A percentile compares a stretch with the other conserved stretches of the same genome.
Evolutionary conservation across 768 basidiomycete genomes (phyloP).

Genomic region (Termitomyces sp.): DNA sequence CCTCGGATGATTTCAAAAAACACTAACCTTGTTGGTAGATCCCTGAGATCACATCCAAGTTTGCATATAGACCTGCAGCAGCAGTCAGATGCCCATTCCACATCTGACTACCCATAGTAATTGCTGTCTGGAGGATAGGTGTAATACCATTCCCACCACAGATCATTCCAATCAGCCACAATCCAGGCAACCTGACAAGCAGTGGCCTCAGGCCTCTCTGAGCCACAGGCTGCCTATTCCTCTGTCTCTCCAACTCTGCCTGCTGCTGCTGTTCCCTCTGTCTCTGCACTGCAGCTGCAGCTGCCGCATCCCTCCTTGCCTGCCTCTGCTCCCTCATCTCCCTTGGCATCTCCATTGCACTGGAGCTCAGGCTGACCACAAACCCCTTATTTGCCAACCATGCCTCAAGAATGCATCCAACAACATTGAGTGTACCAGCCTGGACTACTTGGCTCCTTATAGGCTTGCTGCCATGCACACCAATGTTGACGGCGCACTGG

Average conservation of each 20-base stretch:
- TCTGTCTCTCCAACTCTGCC: slow-evolving; percentile 56
- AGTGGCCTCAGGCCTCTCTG: slow-evolving; percentile 10
- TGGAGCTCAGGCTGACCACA: slow-evolving; percentile 76
- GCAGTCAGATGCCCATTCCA: no score
- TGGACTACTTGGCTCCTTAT: slow-evolving; percentile 92
- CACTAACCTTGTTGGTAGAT: no score
- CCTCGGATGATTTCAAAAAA: no score
- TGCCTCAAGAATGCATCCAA: slow-evolving; percentile 90
- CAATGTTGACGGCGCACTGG: slow-evolving; percentile 96
- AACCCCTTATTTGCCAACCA: slow-evolving; percentile 91
- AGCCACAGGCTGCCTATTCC: slow-evolving; percentile 27
- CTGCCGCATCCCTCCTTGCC: slow-evolving; percentile 52
- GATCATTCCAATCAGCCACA: no score
- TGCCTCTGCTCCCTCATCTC: slow-evolving; percentile 76
- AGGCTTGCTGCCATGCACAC: slow-evolving; percentile 90
- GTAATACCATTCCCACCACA: no score
- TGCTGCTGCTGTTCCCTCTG: slow-evolving; percentile 57
- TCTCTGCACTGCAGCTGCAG: slow-evolving; percentile 42
- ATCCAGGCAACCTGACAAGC: neutral
- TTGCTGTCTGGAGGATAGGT: no score
- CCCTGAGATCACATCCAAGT: no score
- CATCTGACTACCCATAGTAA: no score
- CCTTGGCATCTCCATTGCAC: slow-evolving; percentile 70
- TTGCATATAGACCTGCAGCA: no score
- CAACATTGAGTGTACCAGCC: slow-evolving; percentile 90